These are phyloP conservation scores for Cicer cuneatum DNA, from an alignment of 306 rosid species.

Conservation along the genomic window DNA sequence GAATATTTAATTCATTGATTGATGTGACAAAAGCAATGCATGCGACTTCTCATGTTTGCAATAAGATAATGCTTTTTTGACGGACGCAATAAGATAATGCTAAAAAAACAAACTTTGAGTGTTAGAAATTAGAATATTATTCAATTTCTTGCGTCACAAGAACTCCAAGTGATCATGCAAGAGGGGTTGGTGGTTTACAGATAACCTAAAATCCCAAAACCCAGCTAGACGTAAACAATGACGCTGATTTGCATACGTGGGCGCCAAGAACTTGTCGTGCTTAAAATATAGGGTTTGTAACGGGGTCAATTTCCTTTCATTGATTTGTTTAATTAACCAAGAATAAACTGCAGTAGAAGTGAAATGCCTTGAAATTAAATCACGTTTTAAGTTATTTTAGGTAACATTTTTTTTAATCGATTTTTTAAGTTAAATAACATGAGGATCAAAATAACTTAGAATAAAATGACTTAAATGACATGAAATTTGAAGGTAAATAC, in stretches of 20 bases:
- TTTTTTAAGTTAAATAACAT: too few relatives aligned
- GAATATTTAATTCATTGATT: constrained; percentile 17
- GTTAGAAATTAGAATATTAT: constrained; percentile 19
- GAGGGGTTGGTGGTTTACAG: constrained; percentile 16
- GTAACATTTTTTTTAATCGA: too few relatives aligned
- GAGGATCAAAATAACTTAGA: too few relatives aligned
- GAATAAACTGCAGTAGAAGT: too few relatives aligned
- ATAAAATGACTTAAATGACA: too few relatives aligned
- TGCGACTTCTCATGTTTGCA: background rate
- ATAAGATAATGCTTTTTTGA: background rate
- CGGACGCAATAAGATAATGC: constrained; percentile 1
- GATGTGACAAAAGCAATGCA: constrained; percentile 8
- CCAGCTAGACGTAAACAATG: constrained; percentile 2
- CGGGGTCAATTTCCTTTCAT: too few relatives aligned
- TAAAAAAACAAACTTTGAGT: background rate
- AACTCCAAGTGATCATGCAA: background rate
- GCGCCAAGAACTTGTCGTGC: constrained; percentile 16
- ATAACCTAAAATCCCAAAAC: background rate
- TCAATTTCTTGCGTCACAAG: constrained; percentile 42
- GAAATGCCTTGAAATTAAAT: too few relatives aligned
- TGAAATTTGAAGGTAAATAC: too few relatives aligned
- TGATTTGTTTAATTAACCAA: too few relatives aligned
- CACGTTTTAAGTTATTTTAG: too few relatives aligned
- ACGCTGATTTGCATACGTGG: constrained; percentile 21
- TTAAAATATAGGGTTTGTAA: too few relatives aligned